Evolutionary conservation across 805 yeast species (phyloP), one percentile per base, ranked within the genome.

Genomic region (Cyberlindnera lachancei): DNA sequence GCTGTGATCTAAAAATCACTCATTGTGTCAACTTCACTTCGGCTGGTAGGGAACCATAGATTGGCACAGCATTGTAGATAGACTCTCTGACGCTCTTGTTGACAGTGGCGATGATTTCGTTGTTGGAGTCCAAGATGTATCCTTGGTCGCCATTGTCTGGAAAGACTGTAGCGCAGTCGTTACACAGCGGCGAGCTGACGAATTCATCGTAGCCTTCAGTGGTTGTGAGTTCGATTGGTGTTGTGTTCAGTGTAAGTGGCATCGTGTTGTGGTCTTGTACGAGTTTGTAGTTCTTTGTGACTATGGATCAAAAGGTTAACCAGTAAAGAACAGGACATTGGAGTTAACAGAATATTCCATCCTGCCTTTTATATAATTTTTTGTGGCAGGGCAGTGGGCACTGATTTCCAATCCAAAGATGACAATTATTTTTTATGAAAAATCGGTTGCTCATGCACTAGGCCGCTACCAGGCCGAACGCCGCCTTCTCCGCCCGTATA

Each of bases 201-300:
- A 63, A 63, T 18, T 61, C 66, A 18, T 58, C 40, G 46, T 63
- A 63, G 10, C 67, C 68, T 25, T 53, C 49, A 6, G 56, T 46
- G 10, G 64, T 55, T 9, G 64, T 59, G 23, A 63, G 46, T 36
- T 62, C 67, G 14, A 63, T 59, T 6, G 68, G 68, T 6, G 60
- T 47, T 18, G 49, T 47, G 36, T 43, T 37, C 15, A 46, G 30
- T 18, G 23, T 39, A 21, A 47, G 40, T 25, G 37, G 35, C 35
- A 29, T 27, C 17, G 11, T 12, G 6, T 25, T 13, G 27, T 24
- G 28, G 14, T 20, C 13, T 20, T 15, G 15, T 11, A 8, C 15
- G 15, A 15, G 18, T 7, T 1, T 15, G 23, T 28, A 16, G 14
- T 13, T 19, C 10, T 19, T 19, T n/a, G n/a, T n/a, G n/a, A n/a